Base-by-base conservation (phyloP, 805 yeast genomes). In the Starmerella khaoyaiensis region DNA sequence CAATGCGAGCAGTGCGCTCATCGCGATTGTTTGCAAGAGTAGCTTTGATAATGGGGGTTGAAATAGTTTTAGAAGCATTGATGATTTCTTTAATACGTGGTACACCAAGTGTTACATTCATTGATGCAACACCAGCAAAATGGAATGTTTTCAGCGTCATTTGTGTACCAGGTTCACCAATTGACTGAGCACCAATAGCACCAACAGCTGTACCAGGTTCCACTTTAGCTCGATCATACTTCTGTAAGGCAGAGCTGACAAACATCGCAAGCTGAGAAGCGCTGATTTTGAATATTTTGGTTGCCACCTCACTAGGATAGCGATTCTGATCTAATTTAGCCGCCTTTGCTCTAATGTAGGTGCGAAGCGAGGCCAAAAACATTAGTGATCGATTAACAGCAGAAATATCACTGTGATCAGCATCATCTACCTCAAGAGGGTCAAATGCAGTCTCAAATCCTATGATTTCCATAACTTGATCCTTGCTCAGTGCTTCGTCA, bases 151-250 rank as follows among this genome's bases (percentile, higher is more conserved):
- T 79, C 55, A 79, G 69, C 4, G 98, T 90, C 98, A 90, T 90
- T 64, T 90, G 98, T 1, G 98, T 90, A 58, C 97, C 98, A 17
- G 98, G 98, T 57, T 87, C 98, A 64, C 98, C 98, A 65, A 90
- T 90, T 30, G 95, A 82, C 58, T 90, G 98, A 0, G 98, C 98
- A 50, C 97, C 98, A 62, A 90, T 86, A 19, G 98, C 97, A 48
- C 98, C 98, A 38, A 90, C 97, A 2, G 98, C 98, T 4, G 98
- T 90, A 45, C 97, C 98, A 1, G 98, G 98, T 59, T 90, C 98
- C 14, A 90, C 96, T 61, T 76, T 77, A 6, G 98, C 95, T 48
- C 78, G 69, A 37, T 74, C 73, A 54, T 90, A 90, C 61, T 90
- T 90, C 49, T 65, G 63, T 42, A 87, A 67, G 49, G 96, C 80